Evolutionary conservation across 768 basidiomycete species (phyloP).

Genomic region (Mycena rebaudengoi): DNA sequence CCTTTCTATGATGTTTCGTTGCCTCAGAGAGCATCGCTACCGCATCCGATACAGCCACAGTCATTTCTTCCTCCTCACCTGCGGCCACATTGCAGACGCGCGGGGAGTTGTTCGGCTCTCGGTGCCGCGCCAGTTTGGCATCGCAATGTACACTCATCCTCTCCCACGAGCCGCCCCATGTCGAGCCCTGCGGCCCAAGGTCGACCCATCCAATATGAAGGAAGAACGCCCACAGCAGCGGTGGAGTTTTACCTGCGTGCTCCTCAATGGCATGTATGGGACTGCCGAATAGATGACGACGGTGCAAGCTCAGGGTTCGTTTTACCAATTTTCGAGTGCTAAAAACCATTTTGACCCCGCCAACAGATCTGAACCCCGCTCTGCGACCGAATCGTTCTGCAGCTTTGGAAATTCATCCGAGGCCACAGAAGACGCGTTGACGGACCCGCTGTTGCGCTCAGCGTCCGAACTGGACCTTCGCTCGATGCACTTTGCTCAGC

Average conservation of each 20-base stretch:
- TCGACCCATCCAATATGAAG: too few relatives aligned
- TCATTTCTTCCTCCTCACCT: not conserved
- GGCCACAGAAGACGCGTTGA: conserved; percentile 7
- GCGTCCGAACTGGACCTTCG: conserved; percentile 19
- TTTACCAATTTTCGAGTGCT: not conserved
- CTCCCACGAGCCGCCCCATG: too few relatives aligned
- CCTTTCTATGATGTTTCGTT: too few relatives aligned
- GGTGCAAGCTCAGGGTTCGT: conserved; percentile 34
- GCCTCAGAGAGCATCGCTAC: too few relatives aligned
- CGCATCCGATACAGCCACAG: not conserved
- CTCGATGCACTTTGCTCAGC: too few relatives aligned
- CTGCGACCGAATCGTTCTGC: conserved; percentile 9
- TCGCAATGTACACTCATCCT: too few relatives aligned
- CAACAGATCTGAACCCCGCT: conserved; percentile 11
- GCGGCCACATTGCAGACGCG: not conserved
- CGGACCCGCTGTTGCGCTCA: conserved; percentile 7
- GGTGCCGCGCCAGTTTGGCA: too few relatives aligned
- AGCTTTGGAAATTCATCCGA: not conserved
- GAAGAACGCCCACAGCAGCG: too few relatives aligned
- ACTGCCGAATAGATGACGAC: conserved; percentile 33
- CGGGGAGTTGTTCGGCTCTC: too few relatives aligned
- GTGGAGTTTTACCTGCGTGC: conserved; percentile 14
- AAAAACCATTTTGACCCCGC: not conserved
- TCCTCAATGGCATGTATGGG: not conserved
- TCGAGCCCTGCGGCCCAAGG: too few relatives aligned